phyloP scores from a whole-genome alignment of 2,329 filamentous ascomycete genomes.

The Alternaria sp. region DNA sequence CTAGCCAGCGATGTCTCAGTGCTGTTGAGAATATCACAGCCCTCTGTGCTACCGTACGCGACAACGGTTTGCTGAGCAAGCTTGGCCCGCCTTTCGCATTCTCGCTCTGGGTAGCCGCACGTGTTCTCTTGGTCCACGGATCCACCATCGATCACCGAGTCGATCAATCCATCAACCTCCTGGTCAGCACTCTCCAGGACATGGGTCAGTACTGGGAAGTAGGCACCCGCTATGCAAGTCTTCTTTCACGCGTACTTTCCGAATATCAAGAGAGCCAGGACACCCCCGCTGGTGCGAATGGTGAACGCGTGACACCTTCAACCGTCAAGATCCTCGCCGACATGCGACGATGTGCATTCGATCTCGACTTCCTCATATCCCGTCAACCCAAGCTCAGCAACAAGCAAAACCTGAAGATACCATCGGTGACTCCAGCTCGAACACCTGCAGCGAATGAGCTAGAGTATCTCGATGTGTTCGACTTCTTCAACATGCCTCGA shows the following conservation, averaged over 20 bases:
- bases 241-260: slow-evolving; percentile 82
- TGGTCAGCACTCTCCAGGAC: slow-evolving; percentile 80
- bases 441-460: slow-evolving; percentile 81
- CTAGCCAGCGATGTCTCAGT: slow-evolving; percentile 79
- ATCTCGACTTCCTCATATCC: slow-evolving; percentile 87
- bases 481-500: slow-evolving; percentile 90
- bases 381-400: slow-evolving; percentile 66
- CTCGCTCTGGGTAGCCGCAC: slow-evolving; percentile 88
- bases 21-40: slow-evolving; percentile 76
- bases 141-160: slow-evolving; percentile 87
- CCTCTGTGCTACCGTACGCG: slow-evolving; percentile 78
- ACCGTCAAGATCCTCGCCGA: slow-evolving; percentile 87
- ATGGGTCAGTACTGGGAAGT: slow-evolving; percentile 88
- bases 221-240: slow-evolving; percentile 77
- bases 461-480: slow-evolving; percentile 90
- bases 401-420: slow-evolving; percentile 40
- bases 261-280: slow-evolving; percentile 82
- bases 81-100: slow-evolving; percentile 92
- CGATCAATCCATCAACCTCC: slow-evolving; percentile 77
- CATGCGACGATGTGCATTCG: slow-evolving; percentile 89
- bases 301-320: slow-evolving; percentile 77
- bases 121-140: slow-evolving; percentile 85
- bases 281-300: slow-evolving; percentile 60
- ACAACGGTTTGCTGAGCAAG: slow-evolving; percentile 74
- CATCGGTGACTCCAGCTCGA: slow-evolving; percentile 62